phyloP scores from a whole-genome alignment of 192 early-diverging fungal genomes.

The Borealophlyctis nickersoniae region DNA sequence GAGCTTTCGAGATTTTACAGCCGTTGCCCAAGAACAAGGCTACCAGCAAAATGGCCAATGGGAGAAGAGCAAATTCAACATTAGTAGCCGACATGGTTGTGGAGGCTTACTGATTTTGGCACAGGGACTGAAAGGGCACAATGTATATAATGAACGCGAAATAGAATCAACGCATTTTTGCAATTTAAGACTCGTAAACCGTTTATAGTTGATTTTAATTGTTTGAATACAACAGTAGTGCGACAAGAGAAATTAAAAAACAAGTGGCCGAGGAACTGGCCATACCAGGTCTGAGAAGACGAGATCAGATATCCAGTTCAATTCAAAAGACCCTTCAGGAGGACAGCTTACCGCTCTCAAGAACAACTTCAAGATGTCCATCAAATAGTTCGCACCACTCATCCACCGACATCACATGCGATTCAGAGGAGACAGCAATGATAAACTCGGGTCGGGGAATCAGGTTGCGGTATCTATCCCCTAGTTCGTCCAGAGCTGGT shows the following conservation, averaged over 20 bases:
- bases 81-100: constrained; percentile 22
- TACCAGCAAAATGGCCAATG: not conserved
- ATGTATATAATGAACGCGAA: no score
- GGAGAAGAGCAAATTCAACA: not conserved
- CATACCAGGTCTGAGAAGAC: no score
- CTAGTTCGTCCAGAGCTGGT: constrained; percentile 33
- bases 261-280: no score
- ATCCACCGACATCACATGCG: constrained; percentile 19
- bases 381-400: constrained; percentile 36
- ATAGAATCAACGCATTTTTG: no score
- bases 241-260: no score
- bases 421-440: constrained; percentile 14
- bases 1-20: constrained; percentile 82
- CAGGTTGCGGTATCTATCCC: constrained; percentile 26
- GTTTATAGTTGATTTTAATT: no score
- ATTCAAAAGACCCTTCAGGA: no score
- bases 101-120: constrained; percentile 27
- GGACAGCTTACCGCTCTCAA: constrained; percentile 33
- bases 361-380: constrained; percentile 11
- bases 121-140: no score
- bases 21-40: constrained; percentile 11
- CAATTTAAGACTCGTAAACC: no score
- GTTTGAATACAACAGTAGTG: no score
- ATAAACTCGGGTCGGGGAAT: constrained; percentile 27
- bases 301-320: no score